Conservation (phyloP, 2,329 filamentous ascomycete genomes). For the Cercospora janseana region DNA sequence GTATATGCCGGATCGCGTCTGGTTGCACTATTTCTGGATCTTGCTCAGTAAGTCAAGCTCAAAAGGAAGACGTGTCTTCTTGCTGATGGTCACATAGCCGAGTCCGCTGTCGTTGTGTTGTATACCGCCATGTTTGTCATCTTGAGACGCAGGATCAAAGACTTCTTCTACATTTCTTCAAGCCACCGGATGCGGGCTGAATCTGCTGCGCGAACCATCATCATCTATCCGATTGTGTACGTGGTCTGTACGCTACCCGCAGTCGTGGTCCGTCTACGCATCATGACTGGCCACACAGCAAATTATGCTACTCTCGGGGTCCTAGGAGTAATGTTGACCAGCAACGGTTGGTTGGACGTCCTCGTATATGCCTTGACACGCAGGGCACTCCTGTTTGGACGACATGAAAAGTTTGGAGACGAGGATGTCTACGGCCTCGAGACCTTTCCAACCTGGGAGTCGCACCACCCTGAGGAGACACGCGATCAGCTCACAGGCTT, state of each 20-base stretch:
- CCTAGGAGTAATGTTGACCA: constrained; percentile 55
- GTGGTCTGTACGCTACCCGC: constrained; percentile 65
- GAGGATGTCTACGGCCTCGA: constrained; percentile 20
- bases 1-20: constrained; percentile 55
- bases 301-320: constrained; percentile 48
- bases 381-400: constrained; percentile 21
- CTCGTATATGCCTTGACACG: constrained; percentile 57
- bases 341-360: constrained; percentile 58
- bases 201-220: constrained; percentile 43
- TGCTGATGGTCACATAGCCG: too few relatives aligned
- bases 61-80: background rate
- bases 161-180: constrained; percentile 21
- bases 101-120: constrained; percentile 51
- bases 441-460: constrained; percentile 17
- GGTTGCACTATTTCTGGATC: constrained; percentile 64
- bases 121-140: constrained; percentile 42
- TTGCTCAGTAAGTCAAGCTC: constrained; percentile 40
- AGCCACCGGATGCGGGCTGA: constrained; percentile 46
- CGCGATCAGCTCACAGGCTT: constrained; percentile 3
- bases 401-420: constrained; percentile 6
- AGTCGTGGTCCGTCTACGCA: constrained; percentile 60
- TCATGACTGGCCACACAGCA: constrained; percentile 48
- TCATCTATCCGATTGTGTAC: constrained; percentile 67
- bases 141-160: constrained; percentile 26
- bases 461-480: background rate